Percentiles rank a stretch among this genome's conserved stretches.
Conservation (phyloP, 2,329 filamentous ascomycete genomes). For the Colletotrichum navitas region DNA sequence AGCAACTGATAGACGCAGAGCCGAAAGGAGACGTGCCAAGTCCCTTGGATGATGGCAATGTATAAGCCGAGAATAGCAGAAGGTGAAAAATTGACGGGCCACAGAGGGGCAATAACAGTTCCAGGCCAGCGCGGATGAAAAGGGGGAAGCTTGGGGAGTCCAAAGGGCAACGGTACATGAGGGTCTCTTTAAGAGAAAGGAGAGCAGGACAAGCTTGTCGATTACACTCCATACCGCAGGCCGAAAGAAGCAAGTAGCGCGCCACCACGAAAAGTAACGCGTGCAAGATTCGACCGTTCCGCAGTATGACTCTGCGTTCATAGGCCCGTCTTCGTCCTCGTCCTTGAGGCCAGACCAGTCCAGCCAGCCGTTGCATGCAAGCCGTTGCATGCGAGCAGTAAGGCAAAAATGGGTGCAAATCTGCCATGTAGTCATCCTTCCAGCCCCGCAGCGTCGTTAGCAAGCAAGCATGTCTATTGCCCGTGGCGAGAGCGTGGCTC, state of each 20-base stretch:
- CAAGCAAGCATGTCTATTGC: too few relatives aligned
- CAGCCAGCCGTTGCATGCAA: constrained; percentile 17
- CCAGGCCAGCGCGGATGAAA: constrained; percentile 35
- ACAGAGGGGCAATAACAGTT: constrained; percentile 13
- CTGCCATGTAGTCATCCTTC: constrained; percentile 5
- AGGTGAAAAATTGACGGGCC: constrained; percentile 28
- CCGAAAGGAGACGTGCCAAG: constrained; percentile 1
- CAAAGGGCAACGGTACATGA: neutral
- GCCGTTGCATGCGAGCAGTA: neutral
- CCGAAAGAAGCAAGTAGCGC: constrained; percentile 12
- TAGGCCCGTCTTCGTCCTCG: constrained; percentile 27
- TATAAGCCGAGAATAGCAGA: constrained; percentile 14
- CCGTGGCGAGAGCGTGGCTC: constrained; percentile 38
- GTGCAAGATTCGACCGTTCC: constrained; percentile 2
- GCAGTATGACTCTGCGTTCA: neutral
- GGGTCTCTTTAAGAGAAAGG: neutral
- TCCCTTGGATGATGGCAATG: constrained; percentile 22
- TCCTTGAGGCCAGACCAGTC: constrained; percentile 22
- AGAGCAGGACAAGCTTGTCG: constrained; percentile 8
- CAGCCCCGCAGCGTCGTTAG: constrained; percentile 22
- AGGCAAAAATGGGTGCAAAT: constrained; percentile 2
- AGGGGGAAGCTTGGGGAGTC: neutral
- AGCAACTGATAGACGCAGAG: constrained; percentile 11
- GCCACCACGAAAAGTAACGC: constrained; percentile 21
- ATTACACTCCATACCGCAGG: constrained; percentile 19